Evolutionary conservation across 805 yeast genomes (phyloP).

Genomic region (Metschnikowia similis): DNA sequence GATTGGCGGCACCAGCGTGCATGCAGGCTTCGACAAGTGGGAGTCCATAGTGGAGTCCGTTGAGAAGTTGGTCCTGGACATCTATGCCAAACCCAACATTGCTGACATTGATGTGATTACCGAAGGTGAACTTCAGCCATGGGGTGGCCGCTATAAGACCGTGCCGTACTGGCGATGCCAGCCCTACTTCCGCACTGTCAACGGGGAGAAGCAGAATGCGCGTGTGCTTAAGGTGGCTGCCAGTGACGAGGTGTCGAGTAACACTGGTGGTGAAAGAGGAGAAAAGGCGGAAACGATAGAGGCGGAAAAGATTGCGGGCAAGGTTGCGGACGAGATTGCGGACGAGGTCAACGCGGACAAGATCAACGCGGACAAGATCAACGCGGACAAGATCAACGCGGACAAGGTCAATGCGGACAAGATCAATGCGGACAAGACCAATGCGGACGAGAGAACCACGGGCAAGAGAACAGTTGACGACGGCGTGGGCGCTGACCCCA

Average conservation of each 20-base stretch:
- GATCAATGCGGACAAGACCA: too few species aligned
- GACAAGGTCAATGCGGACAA: not conserved
- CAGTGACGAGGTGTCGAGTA: slow-evolving; percentile 11
- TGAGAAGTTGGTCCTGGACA: slow-evolving; percentile 58
- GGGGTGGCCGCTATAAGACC: slow-evolving; percentile 80
- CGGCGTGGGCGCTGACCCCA: not conserved
- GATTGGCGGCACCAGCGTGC: slow-evolving; percentile 53
- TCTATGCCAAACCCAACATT: slow-evolving; percentile 51
- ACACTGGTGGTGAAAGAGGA: slow-evolving; percentile 7
- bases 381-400: not conserved
- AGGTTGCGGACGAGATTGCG: too few species aligned
- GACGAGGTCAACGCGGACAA: too few species aligned
- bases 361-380: not conserved
- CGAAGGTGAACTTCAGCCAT: slow-evolving; percentile 50
- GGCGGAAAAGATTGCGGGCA: not conserved
- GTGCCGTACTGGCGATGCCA: slow-evolving; percentile 97
- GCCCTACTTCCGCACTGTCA: slow-evolving; percentile 87
- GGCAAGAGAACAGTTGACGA: slow-evolving; percentile 4
- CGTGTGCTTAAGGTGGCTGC: slow-evolving; percentile 39
- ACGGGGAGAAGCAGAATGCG: slow-evolving; percentile 56
- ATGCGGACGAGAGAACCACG: not conserved
- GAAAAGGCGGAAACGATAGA: slow-evolving; percentile 1
- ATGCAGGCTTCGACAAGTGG: slow-evolving; percentile 37
- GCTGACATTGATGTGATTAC: slow-evolving; percentile 51
- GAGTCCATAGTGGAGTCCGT: slow-evolving; percentile 56